Base-by-base conservation (phyloP, 2,329 filamentous ascomycete species). In the Fusarium equiseti region DNA sequence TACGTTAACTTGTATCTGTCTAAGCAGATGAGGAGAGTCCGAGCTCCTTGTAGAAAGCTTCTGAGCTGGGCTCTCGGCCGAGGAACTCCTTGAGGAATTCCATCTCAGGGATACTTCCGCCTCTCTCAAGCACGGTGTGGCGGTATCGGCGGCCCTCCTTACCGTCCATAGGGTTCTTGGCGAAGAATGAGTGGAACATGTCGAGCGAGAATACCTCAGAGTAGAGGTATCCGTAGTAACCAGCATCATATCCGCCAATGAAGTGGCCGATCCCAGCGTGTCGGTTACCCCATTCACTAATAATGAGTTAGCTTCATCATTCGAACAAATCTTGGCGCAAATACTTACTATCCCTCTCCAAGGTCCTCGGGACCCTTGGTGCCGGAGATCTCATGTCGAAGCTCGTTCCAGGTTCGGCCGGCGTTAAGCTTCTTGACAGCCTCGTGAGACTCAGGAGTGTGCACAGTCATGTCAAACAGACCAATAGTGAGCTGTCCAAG, bases 161-260 rank as follows among this genome's bases (percentile, higher is more conserved):
- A 32, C 85, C 86, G 78, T 94, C 88, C 92, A 95, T 94, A 0
- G 93, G 93, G 78, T 95, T 85, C 73, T 88, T 84, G 83, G 91
- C 90, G 83, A 96, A 96, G 49, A 92, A 90, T 0, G 87, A 87
- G 81, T 93, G 90, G 84, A 95, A 97, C 92, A 97, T 95, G 80
- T 97, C 93, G 27, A 91, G 88, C 24, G 90, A 92, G 81, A 95
- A 96, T 20, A 96, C 93, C 79, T 93, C 88, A 2, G 91, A 93
- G 69, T 88, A 91, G 35, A 91, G 82, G 77, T 91, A 92, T 74
- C 89, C 89, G 79, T 96, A 96, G 82, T 95, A 95, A 45, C 92
- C 92, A 31, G 93, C 92, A 79, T 95, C 93, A 76, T 96, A 96
- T 3, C 93, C 93, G 56, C 92, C 92, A 65, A 95, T 92, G 69